Base-by-base conservation (phyloP, 1,139 yeast species). In the Blastobotrys serpentis region DNA sequence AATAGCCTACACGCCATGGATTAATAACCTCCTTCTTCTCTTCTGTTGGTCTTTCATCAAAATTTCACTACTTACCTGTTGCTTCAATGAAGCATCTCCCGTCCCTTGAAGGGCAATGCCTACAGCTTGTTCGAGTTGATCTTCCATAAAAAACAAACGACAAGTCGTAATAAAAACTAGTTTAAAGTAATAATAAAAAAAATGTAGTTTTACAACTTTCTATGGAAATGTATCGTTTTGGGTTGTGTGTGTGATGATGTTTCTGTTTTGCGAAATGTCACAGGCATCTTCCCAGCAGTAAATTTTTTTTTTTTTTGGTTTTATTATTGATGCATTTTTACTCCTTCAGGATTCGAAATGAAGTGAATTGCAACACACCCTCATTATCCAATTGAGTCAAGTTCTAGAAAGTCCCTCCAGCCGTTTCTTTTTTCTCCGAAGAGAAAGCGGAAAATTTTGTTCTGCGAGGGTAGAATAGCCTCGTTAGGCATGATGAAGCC, bases 91-190 rank as follows among this genome's bases (percentile, higher is more conserved):
- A 21, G 76, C 72, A 65, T 87, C 94, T 18, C 86, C 78, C n/a
- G 84, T 74, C 43, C 87, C 86, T 63, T 84, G 82, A 55, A 88
- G 79, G 33, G 97, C 98, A 56, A 90, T 83, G 58, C 82, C 84
- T 48, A 92, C 95, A 43, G 97, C 98, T 72, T 89, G 96, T 68
- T 81, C 90, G 64, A 92, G 86, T 73, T 89, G 95, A 59, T 80
- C 79, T 59, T 86, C 89, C 94, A 87, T 86, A 16, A 36, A 36
- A 36, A 36, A 10, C 32, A 11, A 11, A 23, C 10, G 10, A 23
- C 26, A 29, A 29, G 32, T n/a, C n/a, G n/a, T n/a, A 7, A 11
- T 4, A 29, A 14, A 14, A 14, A 29, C 7, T 29, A 29, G 13
- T 10, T 10, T 29, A 29, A 29, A 29, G 32, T 53, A 33, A 54